Conservation (phyloP, 805 yeast species). For the Wickerhamiella cacticola region DNA sequence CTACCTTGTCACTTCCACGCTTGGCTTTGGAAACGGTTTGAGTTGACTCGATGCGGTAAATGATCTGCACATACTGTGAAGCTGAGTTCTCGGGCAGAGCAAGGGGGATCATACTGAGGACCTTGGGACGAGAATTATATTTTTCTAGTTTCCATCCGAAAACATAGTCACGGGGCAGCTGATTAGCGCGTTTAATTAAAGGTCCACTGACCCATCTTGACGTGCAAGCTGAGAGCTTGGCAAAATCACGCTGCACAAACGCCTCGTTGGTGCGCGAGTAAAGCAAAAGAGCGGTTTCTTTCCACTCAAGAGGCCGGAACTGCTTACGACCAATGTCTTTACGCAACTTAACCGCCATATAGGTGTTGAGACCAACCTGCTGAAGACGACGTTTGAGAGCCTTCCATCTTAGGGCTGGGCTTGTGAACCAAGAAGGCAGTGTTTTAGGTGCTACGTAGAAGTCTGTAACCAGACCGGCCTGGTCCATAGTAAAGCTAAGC, state of each 20-base stretch:
- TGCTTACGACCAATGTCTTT: conserved; percentile 21
- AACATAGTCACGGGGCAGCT: conserved; percentile 45
- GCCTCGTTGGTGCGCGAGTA: conserved; percentile 71
- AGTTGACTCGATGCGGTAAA: conserved; percentile 49
- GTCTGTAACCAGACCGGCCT: conserved; percentile 24
- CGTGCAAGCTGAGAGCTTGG: conserved; percentile 34
- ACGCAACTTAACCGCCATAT: conserved; percentile 23
- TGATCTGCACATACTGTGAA: conserved; percentile 42
- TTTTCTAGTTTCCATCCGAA: conserved; percentile 69
- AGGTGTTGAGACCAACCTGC: conserved; percentile 22
- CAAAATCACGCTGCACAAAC: conserved; percentile 51
- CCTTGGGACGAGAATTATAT: conserved; percentile 58
- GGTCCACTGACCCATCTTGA: conserved; percentile 57
- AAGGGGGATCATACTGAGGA: conserved; percentile 56
- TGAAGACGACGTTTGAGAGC: conserved; percentile 22
- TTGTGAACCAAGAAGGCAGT: conserved; percentile 22
- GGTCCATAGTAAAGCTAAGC: conserved; percentile 22
- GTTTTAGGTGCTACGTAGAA: conserved; percentile 31
- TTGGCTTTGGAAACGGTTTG: conserved; percentile 46
- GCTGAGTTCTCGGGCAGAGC: conserved; percentile 46
- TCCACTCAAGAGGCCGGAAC: conserved; percentile 54
- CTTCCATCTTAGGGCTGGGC: conserved; percentile 22
- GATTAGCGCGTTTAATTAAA: conserved; percentile 38
- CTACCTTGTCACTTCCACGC: conserved; percentile 35
- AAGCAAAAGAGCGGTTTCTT: conserved; percentile 66